Evolutionary conservation across 371 early-diverging fungal genomes (phyloP), one percentile per base, ranked within the genome.

Genomic region (Amoeboaphelidium protococcarum): DNA sequence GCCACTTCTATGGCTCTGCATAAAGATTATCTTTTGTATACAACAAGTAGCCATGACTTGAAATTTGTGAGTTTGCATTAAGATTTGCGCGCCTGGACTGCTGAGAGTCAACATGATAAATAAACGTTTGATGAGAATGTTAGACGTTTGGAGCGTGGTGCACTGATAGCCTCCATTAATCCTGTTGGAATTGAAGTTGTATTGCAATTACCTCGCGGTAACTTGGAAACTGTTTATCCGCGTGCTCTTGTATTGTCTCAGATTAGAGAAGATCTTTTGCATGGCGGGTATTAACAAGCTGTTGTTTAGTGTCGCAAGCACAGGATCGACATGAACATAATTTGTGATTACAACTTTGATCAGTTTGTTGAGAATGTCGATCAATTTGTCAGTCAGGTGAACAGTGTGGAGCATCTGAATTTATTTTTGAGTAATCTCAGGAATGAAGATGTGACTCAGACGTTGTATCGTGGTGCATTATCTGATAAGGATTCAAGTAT

Each of bases 191-290:
- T 76, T 2, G 64, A 64, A 44, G 62, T 94, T 16, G 68, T 94
- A 1, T 59, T 94, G 49, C 91, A 92, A 50, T 87, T 91, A 88
- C 92, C 89, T 13, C 75, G 92, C 21, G 95, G 95, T 25, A 95
- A 95, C 49, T 61, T 92, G 44, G 96, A 95, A 59, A 90, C 94
- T 0, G 68, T 95, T n/a, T 68, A 71, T 23, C 96, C 96, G 2
- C 73, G 92, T 3, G 83, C 90, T 1, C 62, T 95, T 56, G 88
- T 91, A 0, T 61, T 92, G 19, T 69, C 81, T 0, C 60, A 69
- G 3, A 77, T 89, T n/a, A 68, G 82, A 3, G 67, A 75, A 31
- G 58, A 67, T 12, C 47, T 91, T 23, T 69, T 77, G 48, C 58
- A 54, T 66, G 68, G 61, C 41, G 69, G 79, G 26, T 94, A 77